Conservation (phyloP, 768 basidiomycete genomes). For the Pleurotus tuoliensis region DNA sequence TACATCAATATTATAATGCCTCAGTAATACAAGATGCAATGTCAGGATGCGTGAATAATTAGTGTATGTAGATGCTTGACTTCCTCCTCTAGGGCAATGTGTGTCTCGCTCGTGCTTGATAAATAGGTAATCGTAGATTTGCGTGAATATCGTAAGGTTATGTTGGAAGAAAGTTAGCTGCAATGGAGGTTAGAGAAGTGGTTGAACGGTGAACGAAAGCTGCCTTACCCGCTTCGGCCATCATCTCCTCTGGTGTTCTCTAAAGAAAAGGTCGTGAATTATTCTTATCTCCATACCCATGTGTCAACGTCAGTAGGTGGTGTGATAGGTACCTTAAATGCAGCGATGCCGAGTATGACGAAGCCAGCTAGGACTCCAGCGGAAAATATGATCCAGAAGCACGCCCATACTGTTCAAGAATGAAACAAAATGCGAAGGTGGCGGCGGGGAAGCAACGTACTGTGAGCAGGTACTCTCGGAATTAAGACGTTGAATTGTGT, state of each 20-base stretch:
- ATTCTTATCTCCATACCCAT: conserved; percentile 4
- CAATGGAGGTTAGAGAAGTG: conserved; percentile 8
- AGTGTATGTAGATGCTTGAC: not conserved
- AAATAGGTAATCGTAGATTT: no score
- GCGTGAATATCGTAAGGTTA: conserved; percentile 19
- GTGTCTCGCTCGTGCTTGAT: no score
- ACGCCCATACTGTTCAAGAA: conserved; percentile 66
- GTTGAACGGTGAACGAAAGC: not conserved
- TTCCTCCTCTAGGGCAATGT: no score
- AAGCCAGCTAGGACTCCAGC: conserved; percentile 72
- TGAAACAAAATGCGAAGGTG: not conserved
- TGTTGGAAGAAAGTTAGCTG: conserved; percentile 65
- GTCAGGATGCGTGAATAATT: not conserved
- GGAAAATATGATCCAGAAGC: conserved; percentile 82
- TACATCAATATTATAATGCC: no score
- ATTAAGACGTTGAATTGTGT: conserved; percentile 82
- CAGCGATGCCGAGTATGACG: conserved; percentile 72
- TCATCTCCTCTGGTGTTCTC: conserved; percentile 58
- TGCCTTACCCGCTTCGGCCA: conserved; percentile 65
- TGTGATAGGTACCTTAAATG: conserved; percentile 65
- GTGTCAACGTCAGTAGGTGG: not conserved
- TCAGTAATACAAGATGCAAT: no score
- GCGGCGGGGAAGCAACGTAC: conserved; percentile 34
- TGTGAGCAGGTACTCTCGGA: conserved; percentile 66
- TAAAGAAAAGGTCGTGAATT: conserved; percentile 16